These are phyloP conservation scores for Saccharomycopsis schoenii DNA, from an alignment of 805 yeast species.

Conservation along the genomic window DNA sequence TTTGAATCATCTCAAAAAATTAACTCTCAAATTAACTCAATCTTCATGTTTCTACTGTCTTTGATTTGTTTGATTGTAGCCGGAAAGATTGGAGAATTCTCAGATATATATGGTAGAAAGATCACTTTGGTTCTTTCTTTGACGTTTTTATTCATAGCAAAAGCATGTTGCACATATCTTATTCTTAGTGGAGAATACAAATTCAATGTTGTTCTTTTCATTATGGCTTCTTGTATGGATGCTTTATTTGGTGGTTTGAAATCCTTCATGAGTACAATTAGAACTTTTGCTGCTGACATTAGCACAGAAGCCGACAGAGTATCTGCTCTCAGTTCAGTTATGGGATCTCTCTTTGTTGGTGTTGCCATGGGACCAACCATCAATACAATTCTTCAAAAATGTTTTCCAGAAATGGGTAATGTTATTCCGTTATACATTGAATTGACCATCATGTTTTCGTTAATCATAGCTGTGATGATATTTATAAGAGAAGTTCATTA, in stretches of 20 bases:
- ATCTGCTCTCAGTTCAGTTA: conserved; percentile 45
- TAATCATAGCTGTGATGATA: not conserved
- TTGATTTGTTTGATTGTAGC: conserved; percentile 40
- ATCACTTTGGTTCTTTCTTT: conserved; percentile 33
- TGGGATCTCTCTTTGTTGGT: conserved; percentile 52
- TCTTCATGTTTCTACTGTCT: conserved; percentile 32
- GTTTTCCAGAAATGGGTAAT: not conserved
- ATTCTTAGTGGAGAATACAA: not conserved
- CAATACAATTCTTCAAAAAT: conserved; percentile 30
- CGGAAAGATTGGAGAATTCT: conserved; percentile 52
- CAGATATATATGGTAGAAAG: conserved; percentile 58
- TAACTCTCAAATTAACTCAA: conserved; percentile 42
- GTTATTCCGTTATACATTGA: not conserved
- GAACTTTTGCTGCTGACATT: conserved; percentile 68
- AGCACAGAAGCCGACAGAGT: conserved; percentile 52
- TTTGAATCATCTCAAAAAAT: conserved; percentile 32
- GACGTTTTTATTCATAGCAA: conserved; percentile 19
- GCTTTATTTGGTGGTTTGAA: conserved; percentile 56
- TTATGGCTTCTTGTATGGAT: conserved; percentile 36
- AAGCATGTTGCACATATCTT: not conserved
- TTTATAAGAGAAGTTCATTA: not conserved
- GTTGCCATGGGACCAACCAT: conserved; percentile 55
- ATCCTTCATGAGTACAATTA: conserved; percentile 45
- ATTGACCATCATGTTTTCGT: not conserved
- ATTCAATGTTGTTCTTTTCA: conserved; percentile 26